phyloP scores from a whole-genome alignment of 2,329 filamentous ascomycete species.

The Talaromyces verruculosus region DNA sequence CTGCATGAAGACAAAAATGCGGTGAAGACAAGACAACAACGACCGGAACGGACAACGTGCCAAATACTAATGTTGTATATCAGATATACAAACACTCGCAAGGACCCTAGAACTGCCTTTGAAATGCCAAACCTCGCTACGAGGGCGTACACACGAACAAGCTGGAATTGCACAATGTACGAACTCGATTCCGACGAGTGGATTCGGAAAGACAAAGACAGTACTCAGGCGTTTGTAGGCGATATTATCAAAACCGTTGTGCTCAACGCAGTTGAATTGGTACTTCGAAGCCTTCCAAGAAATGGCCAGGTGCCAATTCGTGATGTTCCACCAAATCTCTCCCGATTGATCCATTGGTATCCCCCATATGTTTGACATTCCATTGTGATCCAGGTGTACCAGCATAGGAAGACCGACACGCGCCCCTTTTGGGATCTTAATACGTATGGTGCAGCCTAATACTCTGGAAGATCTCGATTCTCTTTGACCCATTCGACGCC shows the following conservation, averaged over 20 bases:
- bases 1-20: slow-evolving; percentile 47
- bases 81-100: slow-evolving; percentile 31
- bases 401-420: slow-evolving; percentile 57
- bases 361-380: slow-evolving; percentile 54
- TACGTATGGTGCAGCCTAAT: slow-evolving; percentile 47
- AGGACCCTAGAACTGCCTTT: slow-evolving; percentile 43
- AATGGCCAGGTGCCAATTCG: slow-evolving; percentile 47
- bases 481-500: slow-evolving; percentile 37
- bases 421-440: slow-evolving; percentile 41
- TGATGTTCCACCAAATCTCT: slow-evolving; percentile 54
- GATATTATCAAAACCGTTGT: slow-evolving; percentile 32
- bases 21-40: slow-evolving; percentile 26
- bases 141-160: slow-evolving; percentile 31
- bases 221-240: slow-evolving; percentile 49
- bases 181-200: slow-evolving; percentile 59
- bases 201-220: slow-evolving; percentile 34
- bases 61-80: slow-evolving; percentile 27
- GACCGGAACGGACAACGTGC: slow-evolving; percentile 43
- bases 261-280: slow-evolving; percentile 32
- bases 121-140: slow-evolving; percentile 57
- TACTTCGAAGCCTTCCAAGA: slow-evolving; percentile 43
- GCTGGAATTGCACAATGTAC: slow-evolving; percentile 30
- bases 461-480: slow-evolving; percentile 42
- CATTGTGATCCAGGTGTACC: slow-evolving; percentile 60
- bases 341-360: slow-evolving; percentile 37